These are phyloP conservation scores for Baudoinia panamericana DNA, from an alignment of 495 filamentous ascomycete genomes.

Conservation along the genomic window DNA sequence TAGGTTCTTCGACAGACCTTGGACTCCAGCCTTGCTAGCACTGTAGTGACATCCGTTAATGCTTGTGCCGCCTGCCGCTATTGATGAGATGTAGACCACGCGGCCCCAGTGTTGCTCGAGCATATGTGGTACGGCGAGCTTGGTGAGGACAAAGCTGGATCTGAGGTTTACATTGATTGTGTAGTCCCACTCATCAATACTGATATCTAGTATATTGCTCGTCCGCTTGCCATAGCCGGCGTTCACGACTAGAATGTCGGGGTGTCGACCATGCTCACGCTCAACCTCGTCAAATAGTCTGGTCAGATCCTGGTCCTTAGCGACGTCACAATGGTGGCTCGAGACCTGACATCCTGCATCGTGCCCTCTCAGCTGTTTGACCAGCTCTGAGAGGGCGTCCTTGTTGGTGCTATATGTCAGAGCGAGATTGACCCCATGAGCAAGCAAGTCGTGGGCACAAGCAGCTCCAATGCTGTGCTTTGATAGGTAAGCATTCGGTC, in stretches of 20 bases:
- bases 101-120: conserved; percentile 48
- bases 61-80: conserved; percentile 51
- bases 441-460: conserved; percentile 42
- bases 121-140: conserved; percentile 54
- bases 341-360: conserved; percentile 33
- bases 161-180: conserved; percentile 53
- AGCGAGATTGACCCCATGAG: conserved; percentile 42
- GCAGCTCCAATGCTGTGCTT: conserved; percentile 45
- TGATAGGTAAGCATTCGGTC: conserved; percentile 10
- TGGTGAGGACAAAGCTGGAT: conserved; percentile 51
- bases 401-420: conserved; percentile 47
- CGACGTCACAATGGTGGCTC: conserved; percentile 45
- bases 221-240: conserved; percentile 42
- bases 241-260: conserved; percentile 52
- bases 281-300: conserved; percentile 41
- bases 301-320: conserved; percentile 37
- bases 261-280: conserved; percentile 37
- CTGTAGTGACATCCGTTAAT: conserved; percentile 50
- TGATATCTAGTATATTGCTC: conserved; percentile 38
- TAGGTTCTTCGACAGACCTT: conserved; percentile 54
- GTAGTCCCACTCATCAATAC: conserved; percentile 52
- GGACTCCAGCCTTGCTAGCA: conserved; percentile 50
- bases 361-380: conserved; percentile 14
- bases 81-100: conserved; percentile 55
- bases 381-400: conserved; percentile 35